Percentiles rank a stretch among this genome's conserved stretches.
These are phyloP conservation scores for Bullera alba DNA, from an alignment of 768 basidiomycete genomes.

Conservation along the genomic window DNA sequence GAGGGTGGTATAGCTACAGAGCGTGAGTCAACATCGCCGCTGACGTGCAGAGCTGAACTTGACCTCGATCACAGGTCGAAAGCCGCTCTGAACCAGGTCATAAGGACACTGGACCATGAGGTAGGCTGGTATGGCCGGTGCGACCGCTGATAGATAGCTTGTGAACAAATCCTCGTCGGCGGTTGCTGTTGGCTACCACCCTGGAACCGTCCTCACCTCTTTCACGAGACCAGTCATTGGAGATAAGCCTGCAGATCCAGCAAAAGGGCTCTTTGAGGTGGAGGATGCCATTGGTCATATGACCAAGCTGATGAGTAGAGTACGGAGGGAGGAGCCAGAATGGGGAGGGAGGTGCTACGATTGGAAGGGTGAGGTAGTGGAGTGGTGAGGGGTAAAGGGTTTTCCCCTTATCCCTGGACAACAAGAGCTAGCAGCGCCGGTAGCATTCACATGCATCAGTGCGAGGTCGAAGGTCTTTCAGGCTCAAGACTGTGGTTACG, in stretches of 20 bases:
- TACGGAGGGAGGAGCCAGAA: constrained; percentile 16
- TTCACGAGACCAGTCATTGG: constrained; percentile 42
- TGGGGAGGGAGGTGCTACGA: constrained; percentile 42
- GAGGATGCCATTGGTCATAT: constrained; percentile 41
- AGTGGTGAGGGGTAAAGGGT: too few relatives aligned
- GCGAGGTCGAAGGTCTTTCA: too few relatives aligned
- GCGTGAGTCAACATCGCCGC: constrained; percentile 23
- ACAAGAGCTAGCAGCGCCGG: too few relatives aligned
- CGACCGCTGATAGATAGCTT: constrained; percentile 14
- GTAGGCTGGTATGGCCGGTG: constrained; percentile 18
- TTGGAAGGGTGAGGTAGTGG: constrained; percentile 41
- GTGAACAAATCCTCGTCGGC: constrained; percentile 44
- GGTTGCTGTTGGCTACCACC: constrained; percentile 44
- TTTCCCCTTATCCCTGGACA: too few relatives aligned
- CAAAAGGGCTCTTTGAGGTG: constrained; percentile 43
- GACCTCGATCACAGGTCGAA: constrained; percentile 41
- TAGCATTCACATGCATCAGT: too few relatives aligned
- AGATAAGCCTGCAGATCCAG: constrained; percentile 22
- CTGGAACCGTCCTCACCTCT: constrained; percentile 43
- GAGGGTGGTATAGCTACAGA: constrained; percentile 46
- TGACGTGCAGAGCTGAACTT: neutral
- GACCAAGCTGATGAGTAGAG: constrained; percentile 26
- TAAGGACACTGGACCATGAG: constrained; percentile 47
- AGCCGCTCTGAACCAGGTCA: constrained; percentile 48
- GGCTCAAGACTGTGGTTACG: too few relatives aligned